phyloP scores from a whole-genome alignment of 441 rosid species.

The Populus hybrid region DNA sequence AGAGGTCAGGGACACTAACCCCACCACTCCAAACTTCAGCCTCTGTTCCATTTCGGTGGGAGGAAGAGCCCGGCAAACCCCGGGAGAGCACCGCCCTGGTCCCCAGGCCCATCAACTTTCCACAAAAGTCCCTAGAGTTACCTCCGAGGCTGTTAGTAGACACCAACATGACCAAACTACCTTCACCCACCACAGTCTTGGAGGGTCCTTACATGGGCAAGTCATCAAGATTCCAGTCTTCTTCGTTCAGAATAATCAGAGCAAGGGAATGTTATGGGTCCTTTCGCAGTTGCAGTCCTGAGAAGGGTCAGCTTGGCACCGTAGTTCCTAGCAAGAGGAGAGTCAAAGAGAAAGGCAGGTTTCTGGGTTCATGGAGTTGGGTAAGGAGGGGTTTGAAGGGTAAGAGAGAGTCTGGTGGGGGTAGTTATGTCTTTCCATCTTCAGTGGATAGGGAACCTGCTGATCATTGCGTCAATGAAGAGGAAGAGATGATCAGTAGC shows the following conservation, averaged over 20 bases:
- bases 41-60: constrained; percentile 85
- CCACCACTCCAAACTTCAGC: constrained; percentile 60
- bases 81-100: constrained; percentile 32
- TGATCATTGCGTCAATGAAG: constrained; percentile 6
- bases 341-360: constrained; percentile 28
- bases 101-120: constrained; percentile 20
- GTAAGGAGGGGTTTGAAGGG: constrained; percentile 31
- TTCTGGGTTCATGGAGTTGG: constrained; percentile 44
- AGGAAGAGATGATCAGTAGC: constrained; percentile 17
- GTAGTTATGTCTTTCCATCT: constrained; percentile 50
- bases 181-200: constrained; percentile 47
- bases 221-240: constrained; percentile 30
- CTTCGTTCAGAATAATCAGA: constrained; percentile 40
- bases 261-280: constrained; percentile 43
- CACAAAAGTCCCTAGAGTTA: constrained; percentile 48
- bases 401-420: constrained; percentile 42
- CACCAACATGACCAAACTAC: constrained; percentile 9
- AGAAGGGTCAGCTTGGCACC: constrained; percentile 20
- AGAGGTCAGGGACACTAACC: constrained; percentile 47
- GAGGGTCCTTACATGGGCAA: constrained; percentile 36
- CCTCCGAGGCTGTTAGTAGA: constrained; percentile 69
- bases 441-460: constrained; percentile 39
- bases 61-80: constrained; percentile 84
- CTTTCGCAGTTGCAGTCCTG: constrained; percentile 35
- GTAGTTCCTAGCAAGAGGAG: constrained; percentile 25